Evolutionary conservation across 495 filamentous ascomycete genomes (phyloP).

Genomic region (Daldinia childiae): DNA sequence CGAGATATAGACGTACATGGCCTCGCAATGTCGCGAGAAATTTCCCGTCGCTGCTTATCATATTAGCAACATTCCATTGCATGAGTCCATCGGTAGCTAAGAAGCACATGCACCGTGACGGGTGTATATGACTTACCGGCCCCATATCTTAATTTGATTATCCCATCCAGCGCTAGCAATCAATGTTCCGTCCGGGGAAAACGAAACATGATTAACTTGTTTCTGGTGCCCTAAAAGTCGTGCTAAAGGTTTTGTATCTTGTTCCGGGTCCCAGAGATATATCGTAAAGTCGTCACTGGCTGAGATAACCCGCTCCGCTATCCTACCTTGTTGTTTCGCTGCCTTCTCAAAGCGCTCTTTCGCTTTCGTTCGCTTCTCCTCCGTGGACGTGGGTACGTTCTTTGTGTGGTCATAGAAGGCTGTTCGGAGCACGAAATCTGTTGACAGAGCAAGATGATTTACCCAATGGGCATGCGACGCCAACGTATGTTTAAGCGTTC

Average conservation of each 20-base stretch:
- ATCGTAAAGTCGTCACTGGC: slow-evolving; percentile 97
- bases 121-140: slow-evolving; percentile 58
- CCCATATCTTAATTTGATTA: slow-evolving; percentile 93
- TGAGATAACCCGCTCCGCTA: slow-evolving; percentile 87
- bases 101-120: slow-evolving; percentile 2
- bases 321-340: slow-evolving; percentile 78
- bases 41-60: slow-evolving; percentile 63
- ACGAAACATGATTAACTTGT: slow-evolving; percentile 93
- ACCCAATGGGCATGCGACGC: slow-evolving; percentile 92
- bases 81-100: not conserved
- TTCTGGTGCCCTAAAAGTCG: slow-evolving; percentile 93
- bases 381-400: slow-evolving; percentile 69
- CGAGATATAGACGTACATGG: slow-evolving; percentile 63
- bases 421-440: slow-evolving; percentile 88
- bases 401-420: slow-evolving; percentile 85
- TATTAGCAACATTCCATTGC: slow-evolving; percentile 24
- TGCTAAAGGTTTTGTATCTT: slow-evolving; percentile 82
- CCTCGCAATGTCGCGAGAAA: slow-evolving; percentile 89
- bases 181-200: slow-evolving; percentile 85
- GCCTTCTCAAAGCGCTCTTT: slow-evolving; percentile 88
- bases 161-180: slow-evolving; percentile 93
- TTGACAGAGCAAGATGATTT: slow-evolving; percentile 94
- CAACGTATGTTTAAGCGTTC: slow-evolving; percentile 80
- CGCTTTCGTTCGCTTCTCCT: slow-evolving; percentile 78
- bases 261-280: slow-evolving; percentile 91